Evolutionary conservation across 306 rosid species (phyloP).

Genomic region (Cicer arietinum): DNA sequence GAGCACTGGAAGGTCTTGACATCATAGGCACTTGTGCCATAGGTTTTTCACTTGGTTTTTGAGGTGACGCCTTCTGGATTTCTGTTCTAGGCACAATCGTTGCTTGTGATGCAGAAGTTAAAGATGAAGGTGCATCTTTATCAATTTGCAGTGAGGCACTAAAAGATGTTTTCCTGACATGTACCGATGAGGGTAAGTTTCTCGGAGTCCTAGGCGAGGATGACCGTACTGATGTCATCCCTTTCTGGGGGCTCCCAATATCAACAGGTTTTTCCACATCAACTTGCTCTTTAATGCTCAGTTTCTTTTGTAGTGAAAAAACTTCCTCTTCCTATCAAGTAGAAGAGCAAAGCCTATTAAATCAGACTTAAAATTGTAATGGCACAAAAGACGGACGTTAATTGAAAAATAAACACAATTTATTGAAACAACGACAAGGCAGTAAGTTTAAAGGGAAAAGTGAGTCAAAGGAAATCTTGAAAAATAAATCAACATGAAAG

Average conservation of each 20-base stretch:
- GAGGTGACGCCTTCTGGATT: slow-evolving; percentile 57
- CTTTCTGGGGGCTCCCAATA: slow-evolving; percentile 62
- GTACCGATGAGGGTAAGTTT: slow-evolving; percentile 47
- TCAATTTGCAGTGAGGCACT: slow-evolving; percentile 56
- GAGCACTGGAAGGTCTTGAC: slow-evolving; percentile 91
- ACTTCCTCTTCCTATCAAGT: slow-evolving; percentile 65
- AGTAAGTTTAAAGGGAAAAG: background rate
- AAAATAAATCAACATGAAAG: slow-evolving; percentile 25
- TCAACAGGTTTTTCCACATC: slow-evolving; percentile 61
- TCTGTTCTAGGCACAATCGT: slow-evolving; percentile 62
- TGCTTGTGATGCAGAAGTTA: slow-evolving; percentile 50
- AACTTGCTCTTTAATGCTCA: slow-evolving; percentile 59
- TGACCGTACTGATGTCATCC: slow-evolving; percentile 54
- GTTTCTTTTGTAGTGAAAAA: slow-evolving; percentile 60
- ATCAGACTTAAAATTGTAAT: slow-evolving; percentile 26
- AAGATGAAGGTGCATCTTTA: slow-evolving; percentile 56
- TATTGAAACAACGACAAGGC: background rate
- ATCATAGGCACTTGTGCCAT: slow-evolving; percentile 56
- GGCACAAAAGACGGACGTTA: background rate
- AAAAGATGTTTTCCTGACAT: slow-evolving; percentile 56
- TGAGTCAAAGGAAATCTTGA: background rate
- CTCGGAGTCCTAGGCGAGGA: slow-evolving; percentile 62
- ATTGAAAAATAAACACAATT: no score
- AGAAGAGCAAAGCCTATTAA: slow-evolving; percentile 44
- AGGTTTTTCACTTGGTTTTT: slow-evolving; percentile 63